Base-by-base conservation (phyloP, 2,329 filamentous ascomycete species). In the Curvularia lunata region DNA sequence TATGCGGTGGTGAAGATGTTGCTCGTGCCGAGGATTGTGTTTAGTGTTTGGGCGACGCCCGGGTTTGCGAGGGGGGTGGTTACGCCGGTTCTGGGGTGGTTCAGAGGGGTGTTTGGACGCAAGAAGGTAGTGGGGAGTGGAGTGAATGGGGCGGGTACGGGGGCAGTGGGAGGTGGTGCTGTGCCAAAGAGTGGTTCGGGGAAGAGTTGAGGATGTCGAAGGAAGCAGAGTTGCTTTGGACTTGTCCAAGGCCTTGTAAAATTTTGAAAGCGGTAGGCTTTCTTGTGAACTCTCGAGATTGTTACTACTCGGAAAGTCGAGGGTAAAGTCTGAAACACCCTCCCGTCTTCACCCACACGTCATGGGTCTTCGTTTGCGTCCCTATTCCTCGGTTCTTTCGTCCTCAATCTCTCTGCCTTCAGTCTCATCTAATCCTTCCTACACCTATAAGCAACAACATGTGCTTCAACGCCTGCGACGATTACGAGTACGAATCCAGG, bases 1-100 rank as follows among this genome's bases (percentile, higher is more conserved):
- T 99, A 95, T 81, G 90, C 92, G 0, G 85, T 97, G 62, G 96
- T 92, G 1, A 99, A 99, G 79, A 87, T 87, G 16, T 72, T 98
- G 57, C 75, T 99, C 62, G 92, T 95, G 0, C 69, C 91, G 12
- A 84, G 95, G 65, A 85, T 99, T 60, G 80, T 89, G 25, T 77
- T 86, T 6, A 97, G 93, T 78, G 84, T 96, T 4, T 96, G 91
- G 91, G 89, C 85, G 13, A 97, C 95, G 46, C 95, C 95, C 4
- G 96, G 91, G 90, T 96, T 98, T 82, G 93, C 93, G 28, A 79
- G 62, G 50, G 64, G 63, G 61, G 68, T 71, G 1, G 68, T 76
- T 10, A 43, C 70, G 1, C 74, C 74, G 28, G 23, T 72, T 6
- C 52, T 67, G 56, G 56, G 72, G 45, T 65, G 72, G 27, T 63